Conservation (phyloP, 768 basidiomycete genomes). For the Psilocybe cyanescens region DNA sequence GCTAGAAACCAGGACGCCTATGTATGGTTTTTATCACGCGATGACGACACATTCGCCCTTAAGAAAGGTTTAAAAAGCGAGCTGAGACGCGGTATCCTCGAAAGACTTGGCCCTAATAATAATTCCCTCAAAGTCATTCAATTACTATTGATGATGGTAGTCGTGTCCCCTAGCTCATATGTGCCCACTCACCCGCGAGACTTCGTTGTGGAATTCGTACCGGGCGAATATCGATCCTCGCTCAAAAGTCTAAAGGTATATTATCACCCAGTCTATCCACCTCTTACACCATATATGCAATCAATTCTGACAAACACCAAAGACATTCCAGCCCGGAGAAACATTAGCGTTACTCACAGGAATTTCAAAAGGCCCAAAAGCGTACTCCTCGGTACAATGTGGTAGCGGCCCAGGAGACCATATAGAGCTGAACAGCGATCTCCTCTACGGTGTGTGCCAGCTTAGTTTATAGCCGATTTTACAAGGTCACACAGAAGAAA, state of each 20-base stretch:
- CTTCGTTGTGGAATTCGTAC: constrained; percentile 38
- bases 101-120: not conserved
- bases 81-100: not conserved
- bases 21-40: not conserved
- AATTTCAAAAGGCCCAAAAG: constrained; percentile 36
- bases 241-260: constrained; percentile 39
- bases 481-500: too few species aligned
- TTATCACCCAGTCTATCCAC: too few species aligned
- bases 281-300: not conserved
- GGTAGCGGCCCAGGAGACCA: constrained; percentile 49
- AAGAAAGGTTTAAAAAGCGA: not conserved
- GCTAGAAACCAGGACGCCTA: not conserved
- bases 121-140: not conserved
- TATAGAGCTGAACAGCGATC: constrained; percentile 61
- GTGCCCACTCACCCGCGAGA: constrained; percentile 34
- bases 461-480: not conserved
- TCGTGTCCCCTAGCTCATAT: constrained; percentile 29
- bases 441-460: constrained; percentile 52
- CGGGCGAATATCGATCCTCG: constrained; percentile 40
- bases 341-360: constrained; percentile 35
- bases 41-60: not conserved
- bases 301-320: not conserved
- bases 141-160: constrained; percentile 24
- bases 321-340: constrained; percentile 44
- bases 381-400: constrained; percentile 58